Evolutionary conservation across 208 protist genomes (phyloP).

Genomic region (Herpetomonas samuelpessoai): DNA sequence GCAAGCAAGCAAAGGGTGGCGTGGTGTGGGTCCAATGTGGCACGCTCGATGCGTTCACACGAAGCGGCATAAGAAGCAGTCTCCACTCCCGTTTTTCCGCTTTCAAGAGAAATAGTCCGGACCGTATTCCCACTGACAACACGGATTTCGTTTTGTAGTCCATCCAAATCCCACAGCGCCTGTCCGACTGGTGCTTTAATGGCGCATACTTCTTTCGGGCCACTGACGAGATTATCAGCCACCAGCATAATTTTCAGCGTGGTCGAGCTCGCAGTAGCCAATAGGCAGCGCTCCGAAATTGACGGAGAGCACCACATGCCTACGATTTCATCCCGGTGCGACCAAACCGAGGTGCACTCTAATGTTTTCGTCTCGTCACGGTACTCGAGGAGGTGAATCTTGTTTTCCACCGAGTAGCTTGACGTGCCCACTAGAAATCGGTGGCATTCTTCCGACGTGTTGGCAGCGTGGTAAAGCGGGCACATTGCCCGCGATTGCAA

Average conservation of each 20-base stretch:
- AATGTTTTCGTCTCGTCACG: slow-evolving; percentile 56
- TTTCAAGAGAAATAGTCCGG: slow-evolving; percentile 26
- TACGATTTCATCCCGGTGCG: slow-evolving; percentile 45
- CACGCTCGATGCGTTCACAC: slow-evolving; percentile 25
- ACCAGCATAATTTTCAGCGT: slow-evolving; percentile 33
- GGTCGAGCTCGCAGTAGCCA: slow-evolving; percentile 32
- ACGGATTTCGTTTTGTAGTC: slow-evolving; percentile 65
- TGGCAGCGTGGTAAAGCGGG: slow-evolving; percentile 51
- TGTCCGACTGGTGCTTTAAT: slow-evolving; percentile 24
- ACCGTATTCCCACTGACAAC: slow-evolving; percentile 27
- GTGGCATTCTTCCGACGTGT: slow-evolving; percentile 36
- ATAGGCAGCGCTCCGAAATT: slow-evolving; percentile 29
- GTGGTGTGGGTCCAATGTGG: slow-evolving; percentile 74
- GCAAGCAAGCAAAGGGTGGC: slow-evolving; percentile 48
- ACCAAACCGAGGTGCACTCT: slow-evolving; percentile 63
- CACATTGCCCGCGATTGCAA: slow-evolving; percentile 43
- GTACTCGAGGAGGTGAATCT: slow-evolving; percentile 76
- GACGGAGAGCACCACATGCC: slow-evolving; percentile 72
- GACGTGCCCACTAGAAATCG: slow-evolving; percentile 72
- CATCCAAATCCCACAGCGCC: slow-evolving; percentile 79
- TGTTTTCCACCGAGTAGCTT: slow-evolving; percentile 47
- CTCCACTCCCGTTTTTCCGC: slow-evolving; percentile 36
- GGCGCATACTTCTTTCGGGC: slow-evolving; percentile 33
- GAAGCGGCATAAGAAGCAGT: slow-evolving; percentile 22
- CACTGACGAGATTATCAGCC: slow-evolving; percentile 30